Percentiles rank a stretch among this genome's conserved stretches.
Evolutionary conservation across 208 protist species (phyloP).

Genomic region (Leishmania turanica): DNA sequence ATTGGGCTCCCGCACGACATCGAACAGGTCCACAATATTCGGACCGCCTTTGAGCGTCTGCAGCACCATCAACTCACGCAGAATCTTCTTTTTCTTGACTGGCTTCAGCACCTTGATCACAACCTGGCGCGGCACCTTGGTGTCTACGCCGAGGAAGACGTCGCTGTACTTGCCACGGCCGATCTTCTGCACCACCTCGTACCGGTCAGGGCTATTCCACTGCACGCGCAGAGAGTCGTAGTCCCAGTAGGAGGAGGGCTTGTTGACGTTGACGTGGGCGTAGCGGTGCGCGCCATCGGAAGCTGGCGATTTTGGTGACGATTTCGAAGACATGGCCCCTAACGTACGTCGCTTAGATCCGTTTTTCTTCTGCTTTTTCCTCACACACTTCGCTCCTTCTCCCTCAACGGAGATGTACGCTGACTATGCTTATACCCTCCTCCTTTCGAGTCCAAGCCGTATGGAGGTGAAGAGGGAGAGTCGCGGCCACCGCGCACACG

Average conservation of each 20-base stretch:
- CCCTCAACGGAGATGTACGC: background rate
- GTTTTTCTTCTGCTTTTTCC: background rate
- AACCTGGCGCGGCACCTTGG: constrained; percentile 79
- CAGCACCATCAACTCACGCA: constrained; percentile 98
- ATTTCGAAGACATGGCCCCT: constrained; percentile 34
- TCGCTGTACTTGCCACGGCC: constrained; percentile 99
- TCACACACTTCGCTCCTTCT: background rate
- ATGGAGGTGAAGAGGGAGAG: background rate
- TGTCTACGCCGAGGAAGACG: constrained; percentile 99
- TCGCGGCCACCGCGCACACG: background rate
- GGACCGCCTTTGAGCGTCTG: constrained; percentile 98
- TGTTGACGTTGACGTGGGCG: constrained; percentile 79
- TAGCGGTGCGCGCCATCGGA: constrained; percentile 72
- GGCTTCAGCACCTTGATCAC: constrained; percentile 99
- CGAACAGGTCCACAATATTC: constrained; percentile 99
- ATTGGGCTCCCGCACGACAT: constrained; percentile 98
- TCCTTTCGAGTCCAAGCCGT: background rate
- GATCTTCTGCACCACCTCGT: constrained; percentile 97
- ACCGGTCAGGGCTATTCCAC: constrained; percentile 96
- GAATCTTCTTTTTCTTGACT: constrained; percentile 99
- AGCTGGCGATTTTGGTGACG: constrained; percentile 26
- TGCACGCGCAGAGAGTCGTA: constrained; percentile 93
- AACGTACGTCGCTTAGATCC: background rate
- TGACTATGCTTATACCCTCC: background rate
- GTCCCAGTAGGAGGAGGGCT: constrained; percentile 95